Base-by-base conservation (phyloP, 2,329 filamentous ascomycete species). In the Beauveria varroae region DNA sequence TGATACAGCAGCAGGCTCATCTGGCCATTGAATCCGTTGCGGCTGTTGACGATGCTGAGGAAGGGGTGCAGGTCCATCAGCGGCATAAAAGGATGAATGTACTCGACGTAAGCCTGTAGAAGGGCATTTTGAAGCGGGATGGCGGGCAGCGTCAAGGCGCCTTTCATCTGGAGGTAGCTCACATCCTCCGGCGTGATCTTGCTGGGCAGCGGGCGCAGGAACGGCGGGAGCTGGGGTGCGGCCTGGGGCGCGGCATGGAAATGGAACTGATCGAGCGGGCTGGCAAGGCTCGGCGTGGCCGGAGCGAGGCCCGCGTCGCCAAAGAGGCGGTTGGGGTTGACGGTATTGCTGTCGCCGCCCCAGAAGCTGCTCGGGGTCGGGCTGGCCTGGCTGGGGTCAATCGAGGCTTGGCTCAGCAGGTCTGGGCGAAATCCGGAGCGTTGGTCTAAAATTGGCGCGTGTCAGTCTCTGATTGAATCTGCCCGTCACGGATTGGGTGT, bases 11-110 rank as follows among this genome's bases (percentile, higher is more conserved):
- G 84, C 67, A 98, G 78, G 75, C 93, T 96, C 68, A 92, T 81
- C 70, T 86, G 87, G 10, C 88, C 87, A 66, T 84, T 81, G 52
- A 82, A 79, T 16, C 89, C 90, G 71, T 95, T 88, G 12, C 81
- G 79, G 62, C 81, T 79, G 67, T 86, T 84, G 65, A 92, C 81
- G 50, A 83, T 80, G 55, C 77, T 70, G 62, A 88, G 69, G 66
- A 87, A 81, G 71, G 85, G 75, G 72, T 85, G 74, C 69, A 87
- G 69, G 77, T 90, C 91, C 64, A 97, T 77, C 37, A 96, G 79
- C 26, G 93, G 93, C 91, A 97, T 96, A 72, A 91, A 97, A 1
- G 93, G 91, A 72, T 97, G 89, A 8, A 97, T 91, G 72, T 89
- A 96, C 76, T 96, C 90, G 64, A 93, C 82, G 68, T 95, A 97